Base-by-base conservation (phyloP, 257 asterid genomes). In the Salvia miltiorrhiza region DNA sequence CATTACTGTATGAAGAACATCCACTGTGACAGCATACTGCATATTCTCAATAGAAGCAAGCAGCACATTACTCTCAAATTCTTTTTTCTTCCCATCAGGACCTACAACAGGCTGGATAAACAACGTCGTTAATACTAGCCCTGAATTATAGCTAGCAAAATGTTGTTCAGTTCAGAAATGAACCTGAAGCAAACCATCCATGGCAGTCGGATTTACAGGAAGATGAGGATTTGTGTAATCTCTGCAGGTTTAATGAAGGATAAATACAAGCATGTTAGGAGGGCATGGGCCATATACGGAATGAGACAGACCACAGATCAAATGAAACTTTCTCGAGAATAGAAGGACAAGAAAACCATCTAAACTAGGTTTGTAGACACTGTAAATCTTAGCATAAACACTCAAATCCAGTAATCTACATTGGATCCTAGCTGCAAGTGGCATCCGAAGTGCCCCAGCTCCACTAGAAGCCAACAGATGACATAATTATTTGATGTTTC, bases 201-300 rank as follows among this genome's bases (percentile, higher is more conserved):
- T 85, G 43, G 92, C 92, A 37, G 92, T 90, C 64, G 90, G 79
- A 74, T 88, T 86, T 59, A 90, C 94, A 66, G 96, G 96, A 65
- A 90, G 94, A 73, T 82, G 84, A 40, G 96, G 92, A 80, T 90
- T 90, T 73, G 97, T 90, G 60, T 88, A 90, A 73, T 90, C 94
- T 88, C 97, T 90, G 86, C 73, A 69, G 8, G 57, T 43, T 37
- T 17, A 71, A 80, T 23, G 44, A 79, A 73, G 61, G 69, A 69
- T 43, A 61, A 68, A 65, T 37, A 37, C 10, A 61, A 50, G 53
- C 60, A 53, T 44, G 58, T 24, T 65, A 50, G n/a, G 4, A 9
- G 54, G 50, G 11, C 30, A 67, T 2, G 12, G 17, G 47, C 41
- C 64, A 58, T 43, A 56, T 28, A 35, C 35, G 5, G 16, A 71